A percentile compares a stretch with the other conserved stretches of the same genome.
phyloP scores from a whole-genome alignment of 208 protist species.

The Acanthamoeba castellanii region DNA sequence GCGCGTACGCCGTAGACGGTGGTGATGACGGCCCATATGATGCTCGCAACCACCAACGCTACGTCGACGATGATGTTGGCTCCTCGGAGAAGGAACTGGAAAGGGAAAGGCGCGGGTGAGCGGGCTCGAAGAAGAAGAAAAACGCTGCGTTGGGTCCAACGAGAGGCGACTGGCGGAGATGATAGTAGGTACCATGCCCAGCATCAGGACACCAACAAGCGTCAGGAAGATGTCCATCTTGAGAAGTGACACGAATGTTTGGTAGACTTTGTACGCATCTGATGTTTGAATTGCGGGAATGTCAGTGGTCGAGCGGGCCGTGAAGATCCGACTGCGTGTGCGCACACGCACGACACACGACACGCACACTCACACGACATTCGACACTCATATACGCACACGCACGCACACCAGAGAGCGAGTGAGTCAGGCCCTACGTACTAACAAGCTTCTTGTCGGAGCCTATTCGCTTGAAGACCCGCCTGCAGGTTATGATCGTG shows the following conservation, averaged over 20 bases:
- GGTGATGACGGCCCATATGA: background rate
- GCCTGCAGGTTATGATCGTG: background rate
- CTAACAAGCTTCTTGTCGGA: slow-evolving; percentile 1
- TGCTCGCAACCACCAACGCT: background rate
- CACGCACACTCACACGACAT: too few relatives aligned
- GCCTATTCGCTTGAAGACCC: slow-evolving; percentile 17
- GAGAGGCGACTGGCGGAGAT: too few relatives aligned
- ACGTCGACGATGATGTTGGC: slow-evolving; percentile 22
- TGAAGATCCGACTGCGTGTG: too few relatives aligned
- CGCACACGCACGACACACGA: too few relatives aligned
- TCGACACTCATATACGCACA: too few relatives aligned
- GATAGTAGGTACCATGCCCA: background rate
- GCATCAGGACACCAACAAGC: slow-evolving; percentile 8
- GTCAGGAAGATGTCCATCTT: slow-evolving; percentile 49
- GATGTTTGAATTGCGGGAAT: background rate
- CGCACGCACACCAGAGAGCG: too few relatives aligned
- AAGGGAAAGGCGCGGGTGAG: too few relatives aligned
- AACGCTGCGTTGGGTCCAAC: background rate
- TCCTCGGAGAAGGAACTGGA: background rate
- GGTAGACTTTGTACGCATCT: slow-evolving; percentile 22
- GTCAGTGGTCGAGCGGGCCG: too few relatives aligned
- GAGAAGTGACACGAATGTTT: background rate
- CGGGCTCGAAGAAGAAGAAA: too few relatives aligned
- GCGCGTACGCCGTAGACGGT: background rate
- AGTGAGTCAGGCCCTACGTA: background rate